These are phyloP conservation scores for Fusarium setosum DNA, from an alignment of 2,329 filamentous ascomycete species.

Conservation along the genomic window DNA sequence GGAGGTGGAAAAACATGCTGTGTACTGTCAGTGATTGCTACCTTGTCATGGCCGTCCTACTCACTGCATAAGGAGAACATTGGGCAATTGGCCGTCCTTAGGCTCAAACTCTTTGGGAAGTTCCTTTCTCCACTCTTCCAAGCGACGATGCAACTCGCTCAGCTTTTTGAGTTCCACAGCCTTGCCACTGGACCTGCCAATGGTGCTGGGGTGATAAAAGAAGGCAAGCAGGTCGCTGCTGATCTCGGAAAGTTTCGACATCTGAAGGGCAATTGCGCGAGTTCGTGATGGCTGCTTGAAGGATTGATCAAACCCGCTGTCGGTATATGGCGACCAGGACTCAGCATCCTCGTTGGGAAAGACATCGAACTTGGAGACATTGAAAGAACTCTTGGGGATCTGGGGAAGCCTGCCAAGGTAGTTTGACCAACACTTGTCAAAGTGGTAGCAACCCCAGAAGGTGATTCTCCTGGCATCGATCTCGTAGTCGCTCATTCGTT, in stretches of 20 bases:
- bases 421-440: slow-evolving; percentile 99
- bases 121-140: slow-evolving; percentile 89
- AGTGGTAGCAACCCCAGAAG: slow-evolving; percentile 98
- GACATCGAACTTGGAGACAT: slow-evolving; percentile 88
- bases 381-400: slow-evolving; percentile 81
- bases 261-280: slow-evolving; percentile 82
- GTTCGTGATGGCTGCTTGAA: slow-evolving; percentile 85
- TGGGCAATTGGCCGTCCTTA: slow-evolving; percentile 88
- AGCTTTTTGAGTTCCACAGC: slow-evolving; percentile 90
- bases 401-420: slow-evolving; percentile 94
- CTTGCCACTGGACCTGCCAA: slow-evolving; percentile 75
- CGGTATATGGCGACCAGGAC: slow-evolving; percentile 89
- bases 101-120: slow-evolving; percentile 89
- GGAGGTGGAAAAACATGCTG: slow-evolving; percentile 97
- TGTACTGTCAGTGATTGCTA: slow-evolving; percentile 12
- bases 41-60: slow-evolving; percentile 49
- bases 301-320: slow-evolving; percentile 79
- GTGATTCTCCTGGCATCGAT: slow-evolving; percentile 91
- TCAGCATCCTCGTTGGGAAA: slow-evolving; percentile 90
- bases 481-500: slow-evolving; percentile 79
- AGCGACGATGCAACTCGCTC: slow-evolving; percentile 87
- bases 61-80: slow-evolving; percentile 85
- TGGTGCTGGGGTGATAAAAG: slow-evolving; percentile 87
- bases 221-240: slow-evolving; percentile 89
- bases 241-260: slow-evolving; percentile 89